These are phyloP conservation scores for Alternaria brassicicola DNA, from an alignment of 2,329 filamentous ascomycete genomes.

Conservation along the genomic window DNA sequence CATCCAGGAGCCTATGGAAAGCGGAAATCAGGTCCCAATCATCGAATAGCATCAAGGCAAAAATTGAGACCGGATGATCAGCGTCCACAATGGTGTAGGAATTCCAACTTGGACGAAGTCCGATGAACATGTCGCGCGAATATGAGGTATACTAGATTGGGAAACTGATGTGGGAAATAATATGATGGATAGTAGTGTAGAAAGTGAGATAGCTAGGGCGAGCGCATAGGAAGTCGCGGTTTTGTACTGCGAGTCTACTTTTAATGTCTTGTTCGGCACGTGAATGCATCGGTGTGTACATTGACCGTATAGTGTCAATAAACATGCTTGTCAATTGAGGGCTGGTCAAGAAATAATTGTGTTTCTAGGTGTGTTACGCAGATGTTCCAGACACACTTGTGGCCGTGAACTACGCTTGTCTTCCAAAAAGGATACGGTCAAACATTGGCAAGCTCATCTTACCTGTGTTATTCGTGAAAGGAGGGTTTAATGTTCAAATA, in stretches of 20 bases:
- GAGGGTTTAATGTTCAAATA: neutral
- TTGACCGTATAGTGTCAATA: neutral
- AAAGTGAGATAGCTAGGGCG: neutral
- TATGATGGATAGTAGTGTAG: neutral
- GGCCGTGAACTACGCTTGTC: neutral
- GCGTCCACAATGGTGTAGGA: neutral
- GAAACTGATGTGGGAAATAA: neutral
- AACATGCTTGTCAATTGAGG: neutral
- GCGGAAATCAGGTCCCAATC: neutral
- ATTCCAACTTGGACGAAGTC: neutral
- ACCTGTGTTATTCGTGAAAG: neutral
- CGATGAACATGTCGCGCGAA: neutral
- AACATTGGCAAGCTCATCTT: neutral
- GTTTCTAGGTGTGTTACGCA: neutral
- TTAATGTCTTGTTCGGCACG: neutral
- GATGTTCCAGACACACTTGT: neutral
- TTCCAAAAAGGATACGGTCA: neutral
- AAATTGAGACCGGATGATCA: neutral
- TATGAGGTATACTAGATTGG: neutral
- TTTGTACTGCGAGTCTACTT: neutral
- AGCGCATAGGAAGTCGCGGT: neutral
- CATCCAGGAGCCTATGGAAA: neutral
- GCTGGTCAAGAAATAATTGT: neutral
- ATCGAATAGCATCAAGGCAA: neutral
- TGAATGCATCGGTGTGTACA: neutral